These are phyloP conservation scores for Somion occarium DNA, from an alignment of 1,284 basidiomycete species.

Conservation along the genomic window DNA sequence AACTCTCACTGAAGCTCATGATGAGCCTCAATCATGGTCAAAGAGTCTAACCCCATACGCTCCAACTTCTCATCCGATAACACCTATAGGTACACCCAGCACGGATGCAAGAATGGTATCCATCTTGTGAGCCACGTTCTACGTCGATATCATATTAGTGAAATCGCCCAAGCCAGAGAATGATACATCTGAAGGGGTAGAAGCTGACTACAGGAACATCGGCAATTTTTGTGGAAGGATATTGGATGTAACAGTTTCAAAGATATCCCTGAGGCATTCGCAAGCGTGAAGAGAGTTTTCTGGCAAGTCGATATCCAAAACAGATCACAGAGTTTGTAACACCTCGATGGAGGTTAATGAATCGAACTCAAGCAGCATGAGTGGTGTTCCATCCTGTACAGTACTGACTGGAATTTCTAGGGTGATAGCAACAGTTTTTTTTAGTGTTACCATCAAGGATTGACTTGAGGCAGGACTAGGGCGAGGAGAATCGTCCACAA, in stretches of 20 bases:
- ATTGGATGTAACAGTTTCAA: background rate
- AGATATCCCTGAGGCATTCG: background rate
- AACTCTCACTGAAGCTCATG: conserved; percentile 30
- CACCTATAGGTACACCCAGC: conserved; percentile 32
- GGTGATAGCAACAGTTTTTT: background rate
- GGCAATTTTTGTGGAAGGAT: background rate
- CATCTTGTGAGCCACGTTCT: no score
- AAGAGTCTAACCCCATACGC: conserved; percentile 49
- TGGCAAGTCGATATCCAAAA: background rate
- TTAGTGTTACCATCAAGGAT: background rate
- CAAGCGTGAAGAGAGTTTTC: conserved; percentile 1
- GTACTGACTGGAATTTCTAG: background rate
- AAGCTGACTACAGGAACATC: background rate
- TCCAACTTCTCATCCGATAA: conserved; percentile 34
- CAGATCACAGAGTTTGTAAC: background rate
- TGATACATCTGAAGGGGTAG: background rate
- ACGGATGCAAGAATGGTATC: conserved; percentile 36
- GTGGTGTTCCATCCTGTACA: conserved; percentile 6
- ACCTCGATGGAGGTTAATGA: conserved; percentile 16
- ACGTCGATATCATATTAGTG: no score
- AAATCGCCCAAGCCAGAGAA: background rate
- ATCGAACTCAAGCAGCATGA: conserved; percentile 14
- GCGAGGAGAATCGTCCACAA: background rate
- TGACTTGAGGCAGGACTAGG: background rate
- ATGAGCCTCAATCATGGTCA: conserved; percentile 52